Conservation (phyloP, 2,329 filamentous ascomycete genomes). For the Plectosphaerella sp. region DNA sequence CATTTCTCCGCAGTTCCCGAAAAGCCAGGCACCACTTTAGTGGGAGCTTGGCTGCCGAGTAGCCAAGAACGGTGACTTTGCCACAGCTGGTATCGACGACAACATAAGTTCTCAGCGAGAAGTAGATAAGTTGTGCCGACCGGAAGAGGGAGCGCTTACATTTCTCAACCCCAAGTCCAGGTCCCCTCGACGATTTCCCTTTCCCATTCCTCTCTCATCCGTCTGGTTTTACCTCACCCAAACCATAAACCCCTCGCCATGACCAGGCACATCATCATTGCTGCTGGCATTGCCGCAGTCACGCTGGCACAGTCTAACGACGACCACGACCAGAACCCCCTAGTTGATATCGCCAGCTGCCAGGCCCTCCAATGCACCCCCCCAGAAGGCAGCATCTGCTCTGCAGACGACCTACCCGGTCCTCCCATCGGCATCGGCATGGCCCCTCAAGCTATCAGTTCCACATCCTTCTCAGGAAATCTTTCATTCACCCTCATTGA, state of each 20-base stretch:
- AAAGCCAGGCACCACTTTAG: too few relatives aligned
- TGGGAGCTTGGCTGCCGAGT: too few relatives aligned
- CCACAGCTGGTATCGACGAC: too few relatives aligned
- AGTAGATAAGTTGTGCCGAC: too few relatives aligned
- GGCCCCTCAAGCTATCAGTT: not conserved
- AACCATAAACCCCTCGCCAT: not conserved
- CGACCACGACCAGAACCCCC: not conserved
- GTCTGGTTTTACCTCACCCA: too few relatives aligned
- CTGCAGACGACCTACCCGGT: not conserved
- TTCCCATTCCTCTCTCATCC: too few relatives aligned
- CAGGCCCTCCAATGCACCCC: conserved; percentile 1
- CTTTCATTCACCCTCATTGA: conserved; percentile 4
- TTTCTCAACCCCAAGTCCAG: not conserved
- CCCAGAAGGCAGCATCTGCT: conserved; percentile 1
- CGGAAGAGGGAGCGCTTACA: not conserved
- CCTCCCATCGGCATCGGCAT: conserved; percentile 1
- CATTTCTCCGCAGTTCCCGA: too few relatives aligned
- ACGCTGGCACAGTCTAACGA: not conserved
- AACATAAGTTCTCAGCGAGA: too few relatives aligned
- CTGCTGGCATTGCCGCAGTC: not conserved
- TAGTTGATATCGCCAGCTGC: conserved; percentile 1
- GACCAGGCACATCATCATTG: not conserved
- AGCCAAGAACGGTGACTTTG: too few relatives aligned
- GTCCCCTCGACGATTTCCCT: too few relatives aligned
- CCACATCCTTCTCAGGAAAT: not conserved